Evolutionary conservation across 805 yeast genomes (phyloP), one percentile per base, ranked within the genome.

Genomic region (Kodamaea neixiangensis): DNA sequence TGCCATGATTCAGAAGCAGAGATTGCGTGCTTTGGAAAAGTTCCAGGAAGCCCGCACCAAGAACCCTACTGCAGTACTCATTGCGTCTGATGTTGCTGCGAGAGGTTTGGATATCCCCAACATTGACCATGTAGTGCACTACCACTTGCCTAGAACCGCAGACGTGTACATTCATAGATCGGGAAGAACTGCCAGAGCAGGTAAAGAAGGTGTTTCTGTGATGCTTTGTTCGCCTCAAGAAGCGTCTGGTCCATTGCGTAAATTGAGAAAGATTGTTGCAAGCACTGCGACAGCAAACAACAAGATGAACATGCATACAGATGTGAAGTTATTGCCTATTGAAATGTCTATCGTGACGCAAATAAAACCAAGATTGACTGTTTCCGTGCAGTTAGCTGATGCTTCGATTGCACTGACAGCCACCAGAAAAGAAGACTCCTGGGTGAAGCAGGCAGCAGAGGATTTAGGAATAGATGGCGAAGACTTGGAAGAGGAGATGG

Each of bases 101-200:
- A 82, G 99, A 76, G 99, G 99, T 53, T 78, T 94, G 53, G 99
- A 94, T 76, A 90, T 94, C 49, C 87, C 96, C 2, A 81, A 80
- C 44, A 92, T 94, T 47, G 86, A 91, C 59, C 98, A 94, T 67
- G 98, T 94, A 45, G 88, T 93, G 17, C 99, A 94, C 68, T 94
- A 93, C 64, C 97, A 94, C 69, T 77, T 94, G 54, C 98, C 99
- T 9, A 78, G 98, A 55, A 78, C 96, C 13, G 97, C 97, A 0
- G 99, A 94, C 63, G 84, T 90, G 46, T 94, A 94, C 64, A 85
- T 94, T 58, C 99, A 94, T 69, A 80, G 99, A 67, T 89, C 97
- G 1, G 99, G 99, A 54, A 85, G 99, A 79, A 94, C 99, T n/a
- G 98, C 96, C 0, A 86, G 99, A 76, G 97, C 96, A 1, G 94